A percentile compares a stretch with the other conserved stretches of the same genome.
These are phyloP conservation scores for Diaporthe citri DNA, from an alignment of 2,329 filamentous ascomycete species.

Conservation along the genomic window DNA sequence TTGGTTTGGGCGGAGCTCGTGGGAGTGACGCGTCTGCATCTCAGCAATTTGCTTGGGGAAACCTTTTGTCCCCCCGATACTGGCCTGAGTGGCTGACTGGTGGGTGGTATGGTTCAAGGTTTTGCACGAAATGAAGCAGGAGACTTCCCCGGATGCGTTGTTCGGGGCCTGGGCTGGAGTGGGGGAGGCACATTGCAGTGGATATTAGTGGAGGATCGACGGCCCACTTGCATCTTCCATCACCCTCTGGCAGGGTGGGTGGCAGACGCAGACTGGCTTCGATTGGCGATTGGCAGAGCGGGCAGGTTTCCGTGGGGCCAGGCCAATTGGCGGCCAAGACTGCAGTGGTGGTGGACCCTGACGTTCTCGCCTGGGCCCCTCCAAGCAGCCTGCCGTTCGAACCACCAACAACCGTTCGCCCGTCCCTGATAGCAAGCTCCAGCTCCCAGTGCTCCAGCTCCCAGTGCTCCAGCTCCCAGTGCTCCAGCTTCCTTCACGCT, in stretches of 20 bases:
- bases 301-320: neutral
- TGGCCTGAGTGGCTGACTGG: neutral
- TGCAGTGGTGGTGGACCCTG: too few species aligned
- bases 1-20: neutral
- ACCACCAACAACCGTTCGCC: neutral
- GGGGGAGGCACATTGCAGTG: slow-evolving; percentile 2
- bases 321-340: slow-evolving; percentile 21
- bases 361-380: neutral
- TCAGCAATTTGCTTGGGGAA: neutral
- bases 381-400: neutral
- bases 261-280: neutral
- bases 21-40: slow-evolving; percentile 4
- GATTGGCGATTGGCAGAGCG: neutral
- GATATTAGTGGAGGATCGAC: neutral
- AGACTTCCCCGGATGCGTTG: slow-evolving; percentile 22
- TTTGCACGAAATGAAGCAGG: slow-evolving; percentile 24
- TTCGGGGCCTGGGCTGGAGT: neutral
- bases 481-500: neutral
- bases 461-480: neutral
- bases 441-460: neutral
- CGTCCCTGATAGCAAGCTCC: neutral
- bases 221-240: slow-evolving; percentile 7
- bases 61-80: neutral
- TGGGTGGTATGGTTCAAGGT: slow-evolving; percentile 15
- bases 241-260: too few species aligned